Percentiles rank a stretch among this genome's conserved stretches.
Evolutionary conservation across 176 grass and related monocot genomes (phyloP).

Genomic region (Lolium rigidum): DNA sequence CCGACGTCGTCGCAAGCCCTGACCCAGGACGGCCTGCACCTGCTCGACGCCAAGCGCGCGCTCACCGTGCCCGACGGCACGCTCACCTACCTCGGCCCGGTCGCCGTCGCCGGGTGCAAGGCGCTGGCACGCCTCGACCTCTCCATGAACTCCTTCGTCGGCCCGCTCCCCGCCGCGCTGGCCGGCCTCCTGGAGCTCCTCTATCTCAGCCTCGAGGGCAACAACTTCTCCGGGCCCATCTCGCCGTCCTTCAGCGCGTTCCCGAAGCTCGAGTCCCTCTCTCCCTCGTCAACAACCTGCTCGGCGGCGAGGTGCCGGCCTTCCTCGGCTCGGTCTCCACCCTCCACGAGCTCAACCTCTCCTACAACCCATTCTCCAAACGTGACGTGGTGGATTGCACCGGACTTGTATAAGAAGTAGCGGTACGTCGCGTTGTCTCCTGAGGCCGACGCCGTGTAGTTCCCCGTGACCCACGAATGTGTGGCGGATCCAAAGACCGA

Average conservation of each 20-base stretch:
- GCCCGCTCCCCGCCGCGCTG: conserved; percentile 66
- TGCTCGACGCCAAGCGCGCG: no score
- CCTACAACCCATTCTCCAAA: conserved; percentile 66
- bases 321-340: conserved; percentile 58
- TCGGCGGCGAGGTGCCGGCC: conserved; percentile 58
- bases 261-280: conserved; percentile 56
- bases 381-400: no score
- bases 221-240: conserved; percentile 84
- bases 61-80: neutral
- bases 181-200: conserved; percentile 63
- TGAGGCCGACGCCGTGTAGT: no score
- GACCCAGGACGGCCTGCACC: neutral
- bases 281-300: conserved; percentile 66
- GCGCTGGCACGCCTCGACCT: conserved; percentile 66
- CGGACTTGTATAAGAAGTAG: no score
- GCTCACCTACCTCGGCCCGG: conserved; percentile 72
- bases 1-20: neutral
- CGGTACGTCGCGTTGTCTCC: no score
- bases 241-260: conserved; percentile 67
- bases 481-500: no score
- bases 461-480: no score
- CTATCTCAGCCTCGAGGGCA: conserved; percentile 54
- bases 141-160: conserved; percentile 60
- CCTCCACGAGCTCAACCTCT: conserved; percentile 83
- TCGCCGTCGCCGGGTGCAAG: conserved; percentile 34